Evolutionary conservation across 2,329 filamentous ascomycete species (phyloP), one percentile per base, ranked within the genome.

Genomic region (Colletotrichum agaves): DNA sequence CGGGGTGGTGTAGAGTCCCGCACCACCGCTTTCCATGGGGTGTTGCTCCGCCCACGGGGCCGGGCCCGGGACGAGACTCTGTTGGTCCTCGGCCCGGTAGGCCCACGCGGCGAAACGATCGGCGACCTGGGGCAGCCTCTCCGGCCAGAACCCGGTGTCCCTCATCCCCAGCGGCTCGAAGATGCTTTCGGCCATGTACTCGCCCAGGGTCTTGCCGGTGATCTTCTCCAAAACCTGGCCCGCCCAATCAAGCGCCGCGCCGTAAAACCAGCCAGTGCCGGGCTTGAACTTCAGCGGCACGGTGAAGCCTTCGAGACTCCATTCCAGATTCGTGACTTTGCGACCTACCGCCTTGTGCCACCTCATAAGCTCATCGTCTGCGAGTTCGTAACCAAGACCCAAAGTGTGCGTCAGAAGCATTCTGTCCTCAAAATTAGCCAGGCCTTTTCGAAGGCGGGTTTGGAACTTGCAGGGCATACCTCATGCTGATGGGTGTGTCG

Each of bases 231-330:
- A 73, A 1, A 81, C 74, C 5, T 80, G 66, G 3, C 82, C 84
- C 0, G 81, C 84, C 78, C 82, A 87, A 75, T 87, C 85, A 46
- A 81, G 64, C 0, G 75, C 74, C 3, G 77, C 72, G 4, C 85
- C 84, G 65, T 87, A 88, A 33, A 74, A 75, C 84, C 84, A 88
- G 6, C 79, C 78, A 3, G 79, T 75, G 0, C 84, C 85, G 0
- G 85, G 82, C 3, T 75, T 69, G 64, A 84, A 83, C 59, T 77
- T 75, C 39, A 84, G 71, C 0, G 83, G 85, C 62, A 80, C 79
- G 52, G 72, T 73, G 73, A 78, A 83, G 70, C 79, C 79, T 1
- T 78, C 78, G 37, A 76, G 73, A 37, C 71, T 78, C 68, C 74
- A 79, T 31, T 75, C 70, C 15, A 78, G 71, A 53, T 77, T 74